Conservation (phyloP, 495 filamentous ascomycete genomes). For the Penicillium bialowiezense region DNA sequence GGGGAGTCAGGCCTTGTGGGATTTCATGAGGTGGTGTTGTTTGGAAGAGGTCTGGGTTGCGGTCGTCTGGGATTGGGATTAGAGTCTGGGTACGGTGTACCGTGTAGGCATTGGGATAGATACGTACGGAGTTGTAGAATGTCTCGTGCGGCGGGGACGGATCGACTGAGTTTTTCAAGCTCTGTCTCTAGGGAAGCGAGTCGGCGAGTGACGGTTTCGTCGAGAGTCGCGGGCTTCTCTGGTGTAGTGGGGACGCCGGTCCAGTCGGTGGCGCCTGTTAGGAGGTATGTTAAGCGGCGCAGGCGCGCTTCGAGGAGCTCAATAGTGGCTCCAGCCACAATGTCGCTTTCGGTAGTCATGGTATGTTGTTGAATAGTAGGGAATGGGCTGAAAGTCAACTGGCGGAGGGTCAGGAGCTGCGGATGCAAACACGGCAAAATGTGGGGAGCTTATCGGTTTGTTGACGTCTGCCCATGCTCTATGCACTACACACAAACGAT, state of each 20-base stretch:
- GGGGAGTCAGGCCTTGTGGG: slow-evolving; percentile 41
- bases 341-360: slow-evolving; percentile 39
- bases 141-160: slow-evolving; percentile 47
- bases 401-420: slow-evolving; percentile 2
- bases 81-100: no score
- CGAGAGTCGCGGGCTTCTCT: slow-evolving; percentile 34
- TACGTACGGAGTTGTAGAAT: slow-evolving; percentile 47
- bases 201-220: slow-evolving; percentile 48
- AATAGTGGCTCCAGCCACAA: slow-evolving; percentile 55
- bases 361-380: slow-evolving; percentile 1
- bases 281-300: slow-evolving; percentile 66
- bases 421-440: slow-evolving; percentile 27
- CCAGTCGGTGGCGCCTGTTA: slow-evolving; percentile 59
- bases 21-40: slow-evolving; percentile 32
- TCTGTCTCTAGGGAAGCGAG: slow-evolving; percentile 64
- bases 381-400: not conserved
- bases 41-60: slow-evolving; percentile 58
- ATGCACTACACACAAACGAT: no score
- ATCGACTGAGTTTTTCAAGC: slow-evolving; percentile 47
- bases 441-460: slow-evolving; percentile 15
- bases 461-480: no score
- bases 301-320: slow-evolving; percentile 76
- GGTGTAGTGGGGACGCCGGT: slow-evolving; percentile 38
- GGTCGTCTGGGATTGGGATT: slow-evolving; percentile 40
- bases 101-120: no score